Base-by-base conservation (phyloP, 495 filamentous ascomycete genomes). In the Bacidia rubella region DNA sequence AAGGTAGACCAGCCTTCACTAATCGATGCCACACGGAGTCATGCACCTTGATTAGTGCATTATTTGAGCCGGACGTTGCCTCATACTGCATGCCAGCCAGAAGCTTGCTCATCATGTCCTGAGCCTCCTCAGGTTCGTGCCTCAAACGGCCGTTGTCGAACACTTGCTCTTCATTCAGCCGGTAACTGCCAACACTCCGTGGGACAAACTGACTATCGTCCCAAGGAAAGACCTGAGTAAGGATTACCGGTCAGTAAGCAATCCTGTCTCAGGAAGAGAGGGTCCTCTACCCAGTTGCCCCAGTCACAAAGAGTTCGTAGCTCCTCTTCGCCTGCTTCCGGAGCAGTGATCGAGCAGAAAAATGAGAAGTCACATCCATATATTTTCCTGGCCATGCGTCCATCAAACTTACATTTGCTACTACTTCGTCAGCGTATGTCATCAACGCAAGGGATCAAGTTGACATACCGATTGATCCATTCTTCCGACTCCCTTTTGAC, bases 61-160 rank as follows among this genome's bases (percentile, higher is more conserved):
- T 48, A 7, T 49, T 43, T 45, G 27, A n/a, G 51, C 15, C 29
- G 29, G 5, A 15, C 7, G 29, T 35, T 15, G 22, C 15, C 22
- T 48, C 24, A 24, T 52, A 40, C 1, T 43, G 25, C 62, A 65
- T 62, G 5, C 53, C 57, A 29, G 52, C 54, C 20, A 64, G 41
- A 21, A 66, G 45, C 42, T 54, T 57, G 20, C 60, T 41, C 45
- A 68, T 35, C 11, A 62, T 17, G 3, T 35, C 49, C 26, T 59
- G 52, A 10, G 65, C 64, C 17, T 53, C 47, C 35, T 53, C 51
- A 1, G 59, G 59, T 25, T 63, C 43, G 43, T 63, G 55, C 27
- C 57, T 59, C 2, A 66, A 51, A 12, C 52, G 26, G 9, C 64
- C 63, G 44, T 60, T 60, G 49, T 68, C 65, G 50, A 68, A 68